Conservation (phyloP, 1,139 yeast genomes). For the Saccharomycopsis hybrid region DNA sequence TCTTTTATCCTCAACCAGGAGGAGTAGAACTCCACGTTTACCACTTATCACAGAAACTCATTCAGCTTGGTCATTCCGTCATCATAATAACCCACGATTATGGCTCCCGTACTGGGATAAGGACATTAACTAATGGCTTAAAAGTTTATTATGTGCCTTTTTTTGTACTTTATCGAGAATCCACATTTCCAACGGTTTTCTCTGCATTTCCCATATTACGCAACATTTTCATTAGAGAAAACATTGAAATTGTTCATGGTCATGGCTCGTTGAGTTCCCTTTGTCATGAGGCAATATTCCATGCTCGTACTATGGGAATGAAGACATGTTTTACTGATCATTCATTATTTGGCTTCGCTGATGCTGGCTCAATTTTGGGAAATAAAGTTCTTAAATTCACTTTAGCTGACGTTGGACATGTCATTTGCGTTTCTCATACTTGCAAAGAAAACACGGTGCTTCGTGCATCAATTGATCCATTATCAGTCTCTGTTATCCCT, state of each 20-base stretch:
- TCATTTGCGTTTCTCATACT: constrained; percentile 92
- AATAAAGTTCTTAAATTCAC: constrained; percentile 83
- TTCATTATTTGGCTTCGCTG: constrained; percentile 90
- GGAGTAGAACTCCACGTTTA: constrained; percentile 96
- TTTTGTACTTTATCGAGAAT: constrained; percentile 69
- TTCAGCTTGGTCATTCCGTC: constrained; percentile 86
- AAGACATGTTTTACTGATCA: constrained; percentile 93
- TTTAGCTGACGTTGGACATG: constrained; percentile 81
- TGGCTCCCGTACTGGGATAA: constrained; percentile 71
- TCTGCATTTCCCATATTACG: constrained; percentile 81
- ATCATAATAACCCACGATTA: constrained; percentile 85
- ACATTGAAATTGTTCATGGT: constrained; percentile 86
- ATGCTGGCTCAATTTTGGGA: constrained; percentile 74
- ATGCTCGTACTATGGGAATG: constrained; percentile 89
- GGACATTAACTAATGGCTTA: constrained; percentile 81
- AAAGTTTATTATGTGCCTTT: constrained; percentile 91
- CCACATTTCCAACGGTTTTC: constrained; percentile 85
- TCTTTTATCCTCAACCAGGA: constrained; percentile 97
- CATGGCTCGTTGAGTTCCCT: constrained; percentile 86
- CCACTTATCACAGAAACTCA: constrained; percentile 73
- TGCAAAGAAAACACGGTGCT: constrained; percentile 94
- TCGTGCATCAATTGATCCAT: constrained; percentile 77
- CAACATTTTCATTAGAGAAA: constrained; percentile 78
- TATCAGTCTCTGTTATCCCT: constrained; percentile 82
- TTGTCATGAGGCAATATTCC: constrained; percentile 86